Conservation (phyloP, 2,329 filamentous ascomycete genomes). For the Aspergillus alliaceus region DNA sequence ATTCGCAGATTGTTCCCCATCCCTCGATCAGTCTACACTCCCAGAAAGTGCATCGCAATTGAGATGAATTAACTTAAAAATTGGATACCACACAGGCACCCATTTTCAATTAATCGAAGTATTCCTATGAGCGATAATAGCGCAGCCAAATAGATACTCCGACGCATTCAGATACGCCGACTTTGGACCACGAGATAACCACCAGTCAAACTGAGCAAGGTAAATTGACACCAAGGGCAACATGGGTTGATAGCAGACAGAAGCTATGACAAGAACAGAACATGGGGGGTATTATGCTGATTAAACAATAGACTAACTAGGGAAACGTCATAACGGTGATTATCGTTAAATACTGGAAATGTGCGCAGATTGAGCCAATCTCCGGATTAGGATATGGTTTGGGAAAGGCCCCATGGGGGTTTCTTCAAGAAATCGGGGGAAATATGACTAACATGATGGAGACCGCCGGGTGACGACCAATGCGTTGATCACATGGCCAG, state of each 20-base stretch:
- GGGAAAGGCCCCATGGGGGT: not conserved
- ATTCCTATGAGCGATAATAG: not conserved
- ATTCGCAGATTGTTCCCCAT: too few relatives aligned
- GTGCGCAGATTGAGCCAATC: not conserved
- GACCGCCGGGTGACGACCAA: slow-evolving; percentile 54
- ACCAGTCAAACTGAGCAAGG: not conserved
- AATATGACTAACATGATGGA: not conserved
- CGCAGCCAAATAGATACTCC: not conserved
- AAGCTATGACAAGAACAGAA: slow-evolving; percentile 2
- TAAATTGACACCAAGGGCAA: not conserved
- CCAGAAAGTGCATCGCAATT: not conserved
- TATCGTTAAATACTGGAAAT: not conserved
- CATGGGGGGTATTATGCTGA: slow-evolving; percentile 32
- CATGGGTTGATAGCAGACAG: not conserved
- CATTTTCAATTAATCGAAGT: not conserved
- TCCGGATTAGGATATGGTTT: not conserved
- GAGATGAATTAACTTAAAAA: not conserved
- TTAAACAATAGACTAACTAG: slow-evolving; percentile 12
- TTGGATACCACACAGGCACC: not conserved
- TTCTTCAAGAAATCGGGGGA: not conserved
- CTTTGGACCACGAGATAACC: not conserved
- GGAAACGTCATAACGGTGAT: slow-evolving; percentile 1
- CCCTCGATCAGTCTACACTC: too few relatives aligned
- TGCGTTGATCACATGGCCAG: slow-evolving; percentile 74
- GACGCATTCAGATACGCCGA: not conserved